A percentile compares a stretch with the other conserved stretches of the same genome.
phyloP scores from a whole-genome alignment of 2,329 filamentous ascomycete species.

The Alternaria brassicae region DNA sequence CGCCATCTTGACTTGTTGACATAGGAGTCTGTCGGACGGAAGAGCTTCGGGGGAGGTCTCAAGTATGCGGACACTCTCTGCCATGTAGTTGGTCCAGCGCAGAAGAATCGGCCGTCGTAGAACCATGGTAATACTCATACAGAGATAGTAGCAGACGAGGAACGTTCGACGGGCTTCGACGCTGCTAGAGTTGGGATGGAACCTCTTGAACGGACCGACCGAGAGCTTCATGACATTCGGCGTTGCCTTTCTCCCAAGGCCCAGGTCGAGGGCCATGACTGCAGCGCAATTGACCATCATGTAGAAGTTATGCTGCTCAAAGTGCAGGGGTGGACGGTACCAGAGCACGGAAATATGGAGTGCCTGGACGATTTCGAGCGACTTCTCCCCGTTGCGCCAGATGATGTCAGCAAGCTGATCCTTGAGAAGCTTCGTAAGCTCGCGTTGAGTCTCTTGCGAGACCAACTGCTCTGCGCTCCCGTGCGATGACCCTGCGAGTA shows the following conservation, averaged over 20 bases:
- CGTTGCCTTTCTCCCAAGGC: conserved; percentile 68
- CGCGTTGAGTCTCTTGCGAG: conserved; percentile 63
- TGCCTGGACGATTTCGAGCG: conserved; percentile 81
- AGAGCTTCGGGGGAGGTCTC: conserved; percentile 63
- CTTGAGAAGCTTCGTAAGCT: conserved; percentile 73
- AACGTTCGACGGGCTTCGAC: conserved; percentile 66
- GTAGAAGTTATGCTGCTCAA: conserved; percentile 89
- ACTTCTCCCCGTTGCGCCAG: conserved; percentile 79
- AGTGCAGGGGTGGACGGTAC: conserved; percentile 84
- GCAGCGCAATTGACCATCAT: conserved; percentile 82
- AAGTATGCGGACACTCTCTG: conserved; percentile 66
- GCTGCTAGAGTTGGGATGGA: conserved; percentile 58
- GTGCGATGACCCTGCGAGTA: conserved; percentile 62
- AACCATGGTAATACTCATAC: conserved; percentile 64
- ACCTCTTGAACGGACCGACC: conserved; percentile 42
- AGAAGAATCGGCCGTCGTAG: conserved; percentile 65
- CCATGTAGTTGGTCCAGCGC: conserved; percentile 69
- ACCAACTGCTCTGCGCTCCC: conserved; percentile 54
- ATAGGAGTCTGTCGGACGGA: conserved; percentile 63
- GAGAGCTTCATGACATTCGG: conserved; percentile 50
- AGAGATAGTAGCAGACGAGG: conserved; percentile 67
- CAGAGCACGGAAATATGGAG: conserved; percentile 78
- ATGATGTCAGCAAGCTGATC: conserved; percentile 76
- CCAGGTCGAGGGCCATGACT: conserved; percentile 83
- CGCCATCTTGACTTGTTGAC: conserved; percentile 65